These are phyloP conservation scores for Aristolochia californica DNA, from an alignment of 164 flowering plant genomes.

Conservation along the genomic window DNA sequence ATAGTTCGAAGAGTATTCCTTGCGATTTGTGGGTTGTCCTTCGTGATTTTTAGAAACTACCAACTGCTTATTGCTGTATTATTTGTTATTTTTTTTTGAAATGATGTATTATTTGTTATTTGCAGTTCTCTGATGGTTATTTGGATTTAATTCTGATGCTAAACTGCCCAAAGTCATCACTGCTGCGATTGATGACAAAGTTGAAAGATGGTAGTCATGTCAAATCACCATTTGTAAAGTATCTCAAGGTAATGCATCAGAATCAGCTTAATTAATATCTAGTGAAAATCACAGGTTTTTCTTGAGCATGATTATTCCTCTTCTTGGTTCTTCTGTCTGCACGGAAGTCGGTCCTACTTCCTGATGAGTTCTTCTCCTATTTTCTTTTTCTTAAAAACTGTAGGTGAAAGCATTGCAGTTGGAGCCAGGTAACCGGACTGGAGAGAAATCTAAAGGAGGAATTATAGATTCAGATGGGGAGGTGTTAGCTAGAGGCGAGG, in stretches of 20 bases:
- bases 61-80: neutral
- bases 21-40: too few relatives aligned
- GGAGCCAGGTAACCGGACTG: constrained; percentile 59
- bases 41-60: too few relatives aligned
- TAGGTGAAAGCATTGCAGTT: constrained; percentile 82
- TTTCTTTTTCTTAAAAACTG: neutral
- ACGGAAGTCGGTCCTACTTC: too few relatives aligned
- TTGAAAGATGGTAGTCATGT: constrained; percentile 65
- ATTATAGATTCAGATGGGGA: constrained; percentile 94
- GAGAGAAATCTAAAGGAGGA: constrained; percentile 60
- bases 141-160: constrained; percentile 62
- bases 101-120: neutral
- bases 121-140: constrained; percentile 93
- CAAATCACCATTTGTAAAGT: constrained; percentile 58
- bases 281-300: too few relatives aligned
- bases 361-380: too few relatives aligned
- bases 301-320: too few relatives aligned
- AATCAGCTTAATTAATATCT: neutral
- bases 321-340: too few relatives aligned
- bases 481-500: constrained; percentile 83
- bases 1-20: too few relatives aligned
- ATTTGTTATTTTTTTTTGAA: too few relatives aligned
- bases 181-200: constrained; percentile 44
- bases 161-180: constrained; percentile 49
- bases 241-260: constrained; percentile 51